Base-by-base conservation (phyloP, 2,329 filamentous ascomycete species). In the Acarospora socialis region DNA sequence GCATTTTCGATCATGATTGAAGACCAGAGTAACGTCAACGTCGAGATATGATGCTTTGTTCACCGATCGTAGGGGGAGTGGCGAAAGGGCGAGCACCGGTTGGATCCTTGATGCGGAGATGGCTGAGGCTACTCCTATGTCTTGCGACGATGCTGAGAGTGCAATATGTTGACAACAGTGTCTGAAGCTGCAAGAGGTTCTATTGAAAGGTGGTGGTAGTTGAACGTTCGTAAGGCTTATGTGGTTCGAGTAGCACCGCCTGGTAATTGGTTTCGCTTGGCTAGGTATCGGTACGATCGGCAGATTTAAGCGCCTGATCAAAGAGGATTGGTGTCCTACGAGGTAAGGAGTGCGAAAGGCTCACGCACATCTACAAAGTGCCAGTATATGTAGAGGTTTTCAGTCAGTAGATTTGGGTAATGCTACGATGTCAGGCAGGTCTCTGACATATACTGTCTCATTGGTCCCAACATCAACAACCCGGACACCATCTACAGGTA, bases 401-500 rank as follows among this genome's bases (percentile, higher is more conserved):
- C n/a, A n/a, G n/a, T n/a, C n/a, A n/a, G n/a, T n/a, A n/a, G n/a
- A n/a, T n/a, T n/a, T n/a, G n/a, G n/a, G n/a, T n/a, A n/a, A 45
- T 7, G 57, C 58, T 33, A 71, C 48, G 35, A 73, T 62, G 41
- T 68, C 66, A 3, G 70, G 70, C 31, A 74, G 48, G 40, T 73
- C 66, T 35, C 58, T 51, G 31, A 73, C 60, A 46, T 73, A 68
- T 5, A 64, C 62, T 16, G 58, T 60, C 47, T 71, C 66, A 38
- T 68, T 63, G 15, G 62, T 65, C 32, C 60, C 61, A 35, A 71
- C 46, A 50, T 74, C 70, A 12, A 71, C 53, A 7, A 74, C 53
- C 14, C 66, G 56, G 14, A 73, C 51, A 5, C 58, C 57, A 33
- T 72, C 68, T 3, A 73, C 43, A 16, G 61, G 55, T 32, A 72